Base-by-base conservation (phyloP, 2,329 filamentous ascomycete genomes). In the Xylaria sp. region DNA sequence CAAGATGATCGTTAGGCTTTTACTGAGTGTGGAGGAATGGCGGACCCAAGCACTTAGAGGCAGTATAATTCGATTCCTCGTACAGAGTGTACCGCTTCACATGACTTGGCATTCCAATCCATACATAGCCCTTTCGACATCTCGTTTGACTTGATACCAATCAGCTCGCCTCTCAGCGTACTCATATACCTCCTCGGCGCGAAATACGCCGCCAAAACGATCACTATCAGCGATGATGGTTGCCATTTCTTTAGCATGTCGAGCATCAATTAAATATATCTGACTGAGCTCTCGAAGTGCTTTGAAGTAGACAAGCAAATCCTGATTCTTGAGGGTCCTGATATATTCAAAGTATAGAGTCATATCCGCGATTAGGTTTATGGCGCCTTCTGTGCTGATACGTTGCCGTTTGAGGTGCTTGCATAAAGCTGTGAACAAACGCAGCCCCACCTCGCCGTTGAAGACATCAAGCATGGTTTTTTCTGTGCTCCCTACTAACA, bases 381-480 rank as follows among this genome's bases (percentile, higher is more conserved):
- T 89, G 23, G 96, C 93, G 65, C 96, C 96, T 70, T 94, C 91
- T 31, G 94, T 93, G 78, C 91, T 95, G 81, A 99, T 89, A 65
- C 96, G 91, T 84, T 98, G 96, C 10, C 95, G 92, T 84, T 99
- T 99, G 73, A 99, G 88, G 82, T 99, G 96, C 82, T 99, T 99
- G 86, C 95, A 98, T 60, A 99, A 86, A 20, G 93, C 92, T 23
- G 92, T 90, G 82, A 98, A 99, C 62, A 99, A 87, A 31, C 96
- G 92, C 72, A 98, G 88, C 0, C 96, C 96, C 31, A 99, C 95
- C 83, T 99, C 96, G 81, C 96, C 94, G 80, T 97, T 98, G 86
- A 99, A 99, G 15, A 99, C 96, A 78, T 99, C 96, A 31, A 99
- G 90, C 87, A 97, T 97, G 71, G 93, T 95, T 84, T 99, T 99